Evolutionary conservation across 1,139 yeast genomes (phyloP), one percentile per base, ranked within the genome.

Genomic region (Debaryomyces subglobosus): DNA sequence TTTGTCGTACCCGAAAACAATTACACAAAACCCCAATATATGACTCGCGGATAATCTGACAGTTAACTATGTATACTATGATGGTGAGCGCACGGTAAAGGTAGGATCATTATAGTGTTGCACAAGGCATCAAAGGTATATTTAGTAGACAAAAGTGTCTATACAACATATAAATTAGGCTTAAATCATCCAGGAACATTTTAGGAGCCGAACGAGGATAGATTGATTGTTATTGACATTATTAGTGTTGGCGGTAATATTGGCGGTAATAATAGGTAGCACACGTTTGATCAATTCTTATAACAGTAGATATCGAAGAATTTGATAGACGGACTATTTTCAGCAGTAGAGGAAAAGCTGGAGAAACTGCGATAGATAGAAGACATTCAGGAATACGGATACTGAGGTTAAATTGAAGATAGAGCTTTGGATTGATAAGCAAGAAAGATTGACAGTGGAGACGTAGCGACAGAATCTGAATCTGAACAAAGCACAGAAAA

Each of bases 11-110:
- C 8, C 9, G 10, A 15, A 5, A 12, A 15, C 4, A 9, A 47
- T 30, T 53, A 53, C 49, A 56, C 43, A 43, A 59, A 56, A 67
- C 42, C 35, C 45, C 39, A 29, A 35, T 10, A 35, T 20, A 20
- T 20, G 25, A 20, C 38, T 35, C 38, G 38, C 38, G 38, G 25
- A 18, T 20, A 9, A 35, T 10, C 38, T 32, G 35, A 35, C 25
- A 35, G 16, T 35, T 35, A 20, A 35, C 35, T 35, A n/a, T 20
- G 25, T 18, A 5, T 20, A 35, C n/a, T 15, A 32, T 20, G 10
- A 16, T 20, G 21, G 38, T 20, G 15, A 20, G 38, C 24, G 23
- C 20, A 13, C 15, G 20, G 15, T 15, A 4, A 18, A 16, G 37
- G 12, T 35, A 9, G 25, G 5, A 20, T 35, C 24, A n/a, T 12